A percentile compares a stretch with the other conserved stretches of the same genome.
Evolutionary conservation across 2,329 filamentous ascomycete genomes (phyloP).

Genomic region (Sporothrix euskadiensis): DNA sequence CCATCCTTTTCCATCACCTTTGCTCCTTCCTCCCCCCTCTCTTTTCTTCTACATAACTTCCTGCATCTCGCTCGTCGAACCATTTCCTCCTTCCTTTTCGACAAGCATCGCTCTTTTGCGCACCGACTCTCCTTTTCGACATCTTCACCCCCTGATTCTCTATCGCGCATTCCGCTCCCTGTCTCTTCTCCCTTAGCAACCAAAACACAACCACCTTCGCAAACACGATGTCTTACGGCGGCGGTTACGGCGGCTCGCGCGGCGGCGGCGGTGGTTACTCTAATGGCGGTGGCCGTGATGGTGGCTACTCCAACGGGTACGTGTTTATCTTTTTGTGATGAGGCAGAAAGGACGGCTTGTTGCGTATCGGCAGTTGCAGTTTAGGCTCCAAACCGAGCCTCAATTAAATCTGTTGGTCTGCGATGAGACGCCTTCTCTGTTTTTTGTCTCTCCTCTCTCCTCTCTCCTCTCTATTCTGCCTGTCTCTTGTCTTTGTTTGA

Average conservation of each 20-base stretch:
- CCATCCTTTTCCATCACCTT: background rate
- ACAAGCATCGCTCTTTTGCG: background rate
- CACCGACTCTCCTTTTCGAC: background rate
- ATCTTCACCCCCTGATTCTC: background rate
- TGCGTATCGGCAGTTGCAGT: background rate
- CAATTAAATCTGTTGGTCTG: background rate
- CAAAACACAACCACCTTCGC: constrained; percentile 13
- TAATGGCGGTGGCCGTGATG: constrained; percentile 45
- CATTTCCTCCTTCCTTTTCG: background rate
- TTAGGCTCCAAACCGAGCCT: background rate
- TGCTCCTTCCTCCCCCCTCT: background rate
- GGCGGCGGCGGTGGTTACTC: constrained; percentile 16
- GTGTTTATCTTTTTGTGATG: constrained; percentile 8
- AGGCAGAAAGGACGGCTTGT: background rate
- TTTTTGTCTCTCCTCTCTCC: background rate
- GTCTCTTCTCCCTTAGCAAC: constrained; percentile 6
- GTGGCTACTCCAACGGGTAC: constrained; percentile 50
- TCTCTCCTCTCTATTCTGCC: background rate
- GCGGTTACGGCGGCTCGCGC: constrained; percentile 39
- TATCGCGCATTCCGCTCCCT: background rate
- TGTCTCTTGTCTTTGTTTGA: background rate
- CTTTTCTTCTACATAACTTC: constrained; percentile 13
- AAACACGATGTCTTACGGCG: constrained; percentile 50
- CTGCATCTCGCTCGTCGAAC: background rate
- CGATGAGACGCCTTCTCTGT: background rate